These are phyloP conservation scores for Musa itinerans DNA, from an alignment of 176 grass and related monocot genomes.

Conservation along the genomic window DNA sequence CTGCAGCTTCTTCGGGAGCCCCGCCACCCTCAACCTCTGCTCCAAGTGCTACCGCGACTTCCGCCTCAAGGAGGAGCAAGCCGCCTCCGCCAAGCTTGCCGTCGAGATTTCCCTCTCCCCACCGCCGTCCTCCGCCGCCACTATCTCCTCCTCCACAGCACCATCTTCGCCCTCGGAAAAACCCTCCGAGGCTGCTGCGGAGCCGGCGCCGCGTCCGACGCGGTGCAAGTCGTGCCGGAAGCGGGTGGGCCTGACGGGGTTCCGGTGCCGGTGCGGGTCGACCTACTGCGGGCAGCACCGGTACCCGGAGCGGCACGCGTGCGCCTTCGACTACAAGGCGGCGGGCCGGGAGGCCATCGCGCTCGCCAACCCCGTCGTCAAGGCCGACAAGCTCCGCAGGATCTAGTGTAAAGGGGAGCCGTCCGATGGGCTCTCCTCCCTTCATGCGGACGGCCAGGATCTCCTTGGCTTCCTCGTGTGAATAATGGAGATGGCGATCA, in stretches of 20 bases:
- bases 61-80: neutral
- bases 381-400: conserved; percentile 26
- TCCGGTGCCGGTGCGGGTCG: conserved; percentile 39
- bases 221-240: conserved; percentile 34
- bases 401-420: conserved; percentile 5
- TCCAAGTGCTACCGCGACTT: conserved; percentile 29
- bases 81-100: conserved; percentile 5
- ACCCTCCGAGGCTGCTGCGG: neutral
- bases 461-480: too few relatives aligned
- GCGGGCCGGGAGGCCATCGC: conserved; percentile 14
- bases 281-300: conserved; percentile 40
- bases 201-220: neutral
- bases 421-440: too few relatives aligned
- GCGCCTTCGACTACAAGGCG: conserved; percentile 34
- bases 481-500: too few relatives aligned
- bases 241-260: conserved; percentile 39
- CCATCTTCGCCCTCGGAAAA: neutral
- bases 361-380: conserved; percentile 29
- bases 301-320: conserved; percentile 22
- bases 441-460: too few relatives aligned
- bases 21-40: conserved; percentile 23
- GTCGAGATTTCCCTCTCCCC: conserved; percentile 3
- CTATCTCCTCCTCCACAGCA: neutral
- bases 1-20: conserved; percentile 34
- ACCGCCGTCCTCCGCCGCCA: neutral